Conservation (phyloP, 176 grass and related monocot species). For the Neostapfia colusana region DNA sequence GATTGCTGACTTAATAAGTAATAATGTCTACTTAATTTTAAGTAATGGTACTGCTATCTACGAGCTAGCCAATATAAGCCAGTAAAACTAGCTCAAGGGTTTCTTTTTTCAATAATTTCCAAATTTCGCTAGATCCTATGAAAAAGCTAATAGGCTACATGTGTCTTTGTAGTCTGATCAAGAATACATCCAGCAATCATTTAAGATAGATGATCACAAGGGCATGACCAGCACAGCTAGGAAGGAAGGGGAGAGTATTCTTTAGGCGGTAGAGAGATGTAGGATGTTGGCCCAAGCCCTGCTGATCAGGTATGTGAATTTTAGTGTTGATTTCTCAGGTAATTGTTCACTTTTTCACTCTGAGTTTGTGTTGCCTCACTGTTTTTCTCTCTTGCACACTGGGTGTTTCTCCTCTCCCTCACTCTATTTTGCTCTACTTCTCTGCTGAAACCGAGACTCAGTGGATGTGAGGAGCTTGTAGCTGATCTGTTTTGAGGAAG, state of each 20-base stretch:
- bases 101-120: background rate
- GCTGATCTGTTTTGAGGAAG: no score
- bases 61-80: background rate
- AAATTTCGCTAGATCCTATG: background rate
- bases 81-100: background rate
- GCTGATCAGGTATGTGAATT: no score
- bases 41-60: conserved; percentile 5
- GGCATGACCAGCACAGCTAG: background rate
- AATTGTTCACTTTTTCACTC: no score
- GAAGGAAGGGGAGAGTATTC: background rate
- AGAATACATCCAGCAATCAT: conserved; percentile 19
- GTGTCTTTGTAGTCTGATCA: background rate
- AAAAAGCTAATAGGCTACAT: background rate
- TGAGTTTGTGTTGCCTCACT: no score
- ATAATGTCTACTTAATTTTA: conserved; percentile 5
- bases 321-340: no score
- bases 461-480: no score
- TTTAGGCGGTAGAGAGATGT: background rate
- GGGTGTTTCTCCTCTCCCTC: no score
- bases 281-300: background rate
- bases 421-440: no score
- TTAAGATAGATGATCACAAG: background rate
- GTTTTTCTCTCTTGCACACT: no score
- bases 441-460: no score
- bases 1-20: conserved; percentile 27